phyloP scores from a whole-genome alignment of 257 asterid genomes.

The Lycium ferocissimum region DNA sequence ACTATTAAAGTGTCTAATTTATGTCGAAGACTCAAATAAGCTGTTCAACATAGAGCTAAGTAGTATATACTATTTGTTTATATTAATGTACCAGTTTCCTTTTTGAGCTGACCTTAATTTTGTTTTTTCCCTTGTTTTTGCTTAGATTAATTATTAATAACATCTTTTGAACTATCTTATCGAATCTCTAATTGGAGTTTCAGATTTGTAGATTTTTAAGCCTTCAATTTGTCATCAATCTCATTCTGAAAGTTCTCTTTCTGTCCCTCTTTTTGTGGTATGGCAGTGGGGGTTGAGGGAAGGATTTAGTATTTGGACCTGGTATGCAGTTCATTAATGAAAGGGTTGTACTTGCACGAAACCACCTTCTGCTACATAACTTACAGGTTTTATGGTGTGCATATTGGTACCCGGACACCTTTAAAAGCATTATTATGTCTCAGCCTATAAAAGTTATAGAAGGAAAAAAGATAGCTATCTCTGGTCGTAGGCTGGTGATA shows the following conservation, averaged over 20 bases:
- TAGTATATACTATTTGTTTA: neutral
- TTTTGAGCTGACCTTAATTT: neutral
- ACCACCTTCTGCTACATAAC: neutral
- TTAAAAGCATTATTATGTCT: neutral
- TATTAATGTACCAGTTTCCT: neutral
- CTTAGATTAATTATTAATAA: neutral
- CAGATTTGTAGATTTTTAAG: neutral
- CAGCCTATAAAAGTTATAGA: neutral
- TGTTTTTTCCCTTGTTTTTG: neutral
- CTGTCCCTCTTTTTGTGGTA: neutral
- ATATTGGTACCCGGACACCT: neutral
- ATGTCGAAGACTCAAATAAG: slow-evolving; percentile 1
- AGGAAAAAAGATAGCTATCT: neutral
- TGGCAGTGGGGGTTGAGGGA: neutral
- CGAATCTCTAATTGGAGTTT: neutral
- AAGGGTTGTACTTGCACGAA: neutral
- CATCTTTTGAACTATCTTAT: neutral
- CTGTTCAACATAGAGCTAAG: slow-evolving; percentile 14
- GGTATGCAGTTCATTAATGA: neutral
- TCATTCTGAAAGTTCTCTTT: neutral
- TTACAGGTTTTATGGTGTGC: neutral
- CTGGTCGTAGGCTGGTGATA: slow-evolving; percentile 16
- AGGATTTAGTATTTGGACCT: slow-evolving; percentile 15
- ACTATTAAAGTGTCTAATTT: neutral
- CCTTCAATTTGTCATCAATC: neutral